These are phyloP conservation scores for Fusarium heterosporum DNA, from an alignment of 2,329 filamentous ascomycete genomes.

Conservation along the genomic window DNA sequence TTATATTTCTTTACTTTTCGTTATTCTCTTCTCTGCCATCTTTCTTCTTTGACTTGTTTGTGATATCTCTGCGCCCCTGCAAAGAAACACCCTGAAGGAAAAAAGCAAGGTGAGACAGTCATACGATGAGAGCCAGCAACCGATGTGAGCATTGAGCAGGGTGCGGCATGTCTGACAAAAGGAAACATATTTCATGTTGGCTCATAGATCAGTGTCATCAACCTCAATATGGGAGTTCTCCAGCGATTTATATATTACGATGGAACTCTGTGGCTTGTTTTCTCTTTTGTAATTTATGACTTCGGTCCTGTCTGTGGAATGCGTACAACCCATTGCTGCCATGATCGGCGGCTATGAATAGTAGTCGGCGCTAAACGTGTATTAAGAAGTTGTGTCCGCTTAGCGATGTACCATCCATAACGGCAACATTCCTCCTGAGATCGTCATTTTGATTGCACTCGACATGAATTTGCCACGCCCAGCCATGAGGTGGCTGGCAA, in stretches of 20 bases:
- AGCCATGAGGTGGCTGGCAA: constrained; percentile 39
- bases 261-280: constrained; percentile 34
- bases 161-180: constrained; percentile 20
- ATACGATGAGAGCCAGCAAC: constrained; percentile 25
- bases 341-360: constrained; percentile 39
- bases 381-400: constrained; percentile 25
- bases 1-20: neutral
- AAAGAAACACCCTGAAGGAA: neutral
- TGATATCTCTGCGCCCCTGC: constrained; percentile 10
- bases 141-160: constrained; percentile 11
- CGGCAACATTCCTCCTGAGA: constrained; percentile 30
- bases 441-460: constrained; percentile 19
- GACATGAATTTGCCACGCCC: constrained; percentile 13
- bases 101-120: constrained; percentile 38
- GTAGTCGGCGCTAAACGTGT: constrained; percentile 29
- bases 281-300: constrained; percentile 16
- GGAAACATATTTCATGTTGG: constrained; percentile 18
- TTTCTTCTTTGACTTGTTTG: neutral
- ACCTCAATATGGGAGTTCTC: constrained; percentile 12
- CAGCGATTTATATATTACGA: constrained; percentile 10
- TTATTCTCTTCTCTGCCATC: neutral
- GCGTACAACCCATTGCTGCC: constrained; percentile 3
- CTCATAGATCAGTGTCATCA: neutral
- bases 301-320: constrained; percentile 10
- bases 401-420: constrained; percentile 6